Evolutionary conservation across 108 stramenopile genomes (phyloP), one percentile per base, ranked within the genome.

Genomic region (Skeletonema potamos): DNA sequence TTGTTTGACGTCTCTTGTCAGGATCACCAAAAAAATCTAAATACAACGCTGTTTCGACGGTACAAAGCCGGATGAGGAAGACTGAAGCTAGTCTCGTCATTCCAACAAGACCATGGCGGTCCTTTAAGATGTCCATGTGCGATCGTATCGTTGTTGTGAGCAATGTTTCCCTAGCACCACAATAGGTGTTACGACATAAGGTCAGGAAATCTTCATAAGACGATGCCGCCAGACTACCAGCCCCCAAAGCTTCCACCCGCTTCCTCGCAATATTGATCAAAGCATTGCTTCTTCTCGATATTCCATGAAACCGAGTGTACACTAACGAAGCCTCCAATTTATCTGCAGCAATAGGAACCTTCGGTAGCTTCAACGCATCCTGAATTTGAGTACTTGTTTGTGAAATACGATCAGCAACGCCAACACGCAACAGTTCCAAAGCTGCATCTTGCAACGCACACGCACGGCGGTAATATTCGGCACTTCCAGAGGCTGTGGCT

Each of bases 291-390:
- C 94, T 70, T 13, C 80, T 84, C 12, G 94, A 91, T 74, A 95
- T 95, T 13, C 94, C 94, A 70, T 95, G 91, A 66, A 91, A 95
- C 13, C 94, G 87, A 11, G 94, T 95, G 66, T 92, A 95, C 6
- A 91, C 74, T 63, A 95, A 67, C 22, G 86, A 88, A 0, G 94
- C 94, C 69, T 95, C 94, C 68, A 95, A 76, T 66, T 89, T 89
- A 66, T 95, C 94, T 22, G 89, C 90, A 2, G 82, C 74, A 54
- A 95, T 75, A 11, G 90, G 88, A 3, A 62, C 62, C 56, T 82
- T 82, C 8, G 81, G 82, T 27, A 90, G 56, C 68, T 89, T 70
- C 58, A 94, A 69, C 7, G 87, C 89, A 68, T 78, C 76, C 41
- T 79, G 64, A 22, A 95, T 73, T 66, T 92, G 89, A 8, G 43